phyloP scores from a whole-genome alignment of 441 rosid genomes.

The Macaranga tanarius region DNA sequence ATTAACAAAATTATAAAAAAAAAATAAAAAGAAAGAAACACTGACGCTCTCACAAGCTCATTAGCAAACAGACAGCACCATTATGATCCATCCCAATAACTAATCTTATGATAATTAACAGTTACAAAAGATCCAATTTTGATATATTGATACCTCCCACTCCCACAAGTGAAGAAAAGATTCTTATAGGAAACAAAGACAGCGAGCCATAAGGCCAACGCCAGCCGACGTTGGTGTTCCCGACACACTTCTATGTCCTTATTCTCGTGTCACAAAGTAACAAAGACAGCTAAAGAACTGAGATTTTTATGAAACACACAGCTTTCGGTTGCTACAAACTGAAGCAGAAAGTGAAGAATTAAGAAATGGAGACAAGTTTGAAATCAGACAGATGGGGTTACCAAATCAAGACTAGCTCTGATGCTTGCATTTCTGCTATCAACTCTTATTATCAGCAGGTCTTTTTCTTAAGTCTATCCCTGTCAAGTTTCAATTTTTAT shows the following conservation, averaged over 20 bases:
- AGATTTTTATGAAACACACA: no score
- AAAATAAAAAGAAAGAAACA: no score
- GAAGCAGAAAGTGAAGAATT: neutral
- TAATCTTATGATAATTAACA: no score
- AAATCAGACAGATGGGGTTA: conserved; percentile 77
- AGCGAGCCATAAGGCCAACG: neutral
- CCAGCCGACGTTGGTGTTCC: neutral
- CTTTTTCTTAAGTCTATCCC: neutral
- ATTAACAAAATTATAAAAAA: no score
- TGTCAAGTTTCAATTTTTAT: neutral
- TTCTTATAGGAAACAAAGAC: neutral
- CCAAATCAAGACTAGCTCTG: conserved; percentile 53
- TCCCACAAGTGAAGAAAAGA: no score
- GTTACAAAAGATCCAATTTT: no score
- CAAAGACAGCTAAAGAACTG: neutral
- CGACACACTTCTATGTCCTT: neutral
- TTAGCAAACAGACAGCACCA: no score
- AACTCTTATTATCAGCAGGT: conserved; percentile 75
- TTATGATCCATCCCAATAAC: no score
- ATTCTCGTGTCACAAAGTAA: neutral
- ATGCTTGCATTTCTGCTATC: conserved; percentile 66
- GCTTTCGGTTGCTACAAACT: no score
- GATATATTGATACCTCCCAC: no score
- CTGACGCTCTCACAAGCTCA: no score
- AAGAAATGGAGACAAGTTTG: conserved; percentile 40